Evolutionary conservation across 1,284 basidiomycete genomes (phyloP).

Genomic region (Puccinia horiana): DNA sequence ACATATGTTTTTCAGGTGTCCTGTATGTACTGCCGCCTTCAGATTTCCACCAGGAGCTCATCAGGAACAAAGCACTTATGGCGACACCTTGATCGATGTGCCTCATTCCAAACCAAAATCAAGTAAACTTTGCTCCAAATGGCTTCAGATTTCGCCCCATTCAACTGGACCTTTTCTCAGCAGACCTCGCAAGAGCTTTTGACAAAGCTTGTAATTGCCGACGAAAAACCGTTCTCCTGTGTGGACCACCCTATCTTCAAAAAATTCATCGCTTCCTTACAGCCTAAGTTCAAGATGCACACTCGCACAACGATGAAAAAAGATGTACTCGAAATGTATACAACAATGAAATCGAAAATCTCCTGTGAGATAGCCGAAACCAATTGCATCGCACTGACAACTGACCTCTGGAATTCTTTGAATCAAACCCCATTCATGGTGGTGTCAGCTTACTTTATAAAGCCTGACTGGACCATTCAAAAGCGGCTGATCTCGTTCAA

Average conservation of each 20-base stretch:
- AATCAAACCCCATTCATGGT: conserved; percentile 7
- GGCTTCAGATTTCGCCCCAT: background rate
- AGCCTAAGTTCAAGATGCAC: background rate
- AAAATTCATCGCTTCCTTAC: background rate
- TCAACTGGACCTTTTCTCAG: background rate
- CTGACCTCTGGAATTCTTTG: background rate
- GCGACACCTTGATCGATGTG: background rate
- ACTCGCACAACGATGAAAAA: background rate
- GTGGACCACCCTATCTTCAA: background rate
- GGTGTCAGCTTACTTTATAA: background rate
- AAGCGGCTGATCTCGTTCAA: background rate
- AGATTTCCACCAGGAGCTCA: background rate
- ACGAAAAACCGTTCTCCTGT: background rate
- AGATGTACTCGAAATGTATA: background rate
- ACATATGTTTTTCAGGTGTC: background rate
- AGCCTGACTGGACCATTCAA: background rate
- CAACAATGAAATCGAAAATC: background rate
- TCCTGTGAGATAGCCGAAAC: background rate
- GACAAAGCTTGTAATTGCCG: background rate
- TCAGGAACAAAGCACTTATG: background rate
- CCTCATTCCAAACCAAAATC: background rate
- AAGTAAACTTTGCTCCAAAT: background rate
- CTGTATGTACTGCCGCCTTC: background rate
- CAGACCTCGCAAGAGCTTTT: background rate
- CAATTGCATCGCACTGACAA: background rate